Conservation (phyloP, 2,329 filamentous ascomycete genomes). For the Leptosphaerulina australis region DNA sequence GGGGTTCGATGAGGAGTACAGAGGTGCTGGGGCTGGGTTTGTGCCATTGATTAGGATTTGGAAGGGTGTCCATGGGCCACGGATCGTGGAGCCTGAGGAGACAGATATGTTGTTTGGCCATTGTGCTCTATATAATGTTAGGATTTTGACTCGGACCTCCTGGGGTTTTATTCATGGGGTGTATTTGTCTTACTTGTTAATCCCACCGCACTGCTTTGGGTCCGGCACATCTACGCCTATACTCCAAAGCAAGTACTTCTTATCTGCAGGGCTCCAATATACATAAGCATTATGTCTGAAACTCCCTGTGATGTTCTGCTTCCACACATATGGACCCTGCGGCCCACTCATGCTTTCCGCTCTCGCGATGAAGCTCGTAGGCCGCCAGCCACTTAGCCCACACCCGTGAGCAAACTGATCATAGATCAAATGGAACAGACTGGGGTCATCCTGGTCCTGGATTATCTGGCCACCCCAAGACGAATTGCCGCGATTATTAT, state of each 20-base stretch:
- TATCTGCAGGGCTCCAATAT: constrained; percentile 54
- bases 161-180: background rate
- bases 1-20: constrained; percentile 38
- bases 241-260: constrained; percentile 53
- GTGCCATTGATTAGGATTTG: constrained; percentile 41
- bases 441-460: constrained; percentile 49
- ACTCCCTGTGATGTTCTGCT: constrained; percentile 49
- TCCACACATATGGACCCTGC: constrained; percentile 53
- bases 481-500: constrained; percentile 45
- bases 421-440: constrained; percentile 54
- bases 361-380: constrained; percentile 54
- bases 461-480: constrained; percentile 58
- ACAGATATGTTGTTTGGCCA: constrained; percentile 32
- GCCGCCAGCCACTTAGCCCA: constrained; percentile 56
- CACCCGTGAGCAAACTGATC: constrained; percentile 56
- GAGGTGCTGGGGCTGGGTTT: constrained; percentile 52
- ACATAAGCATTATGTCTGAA: constrained; percentile 58
- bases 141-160: background rate
- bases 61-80: constrained; percentile 23
- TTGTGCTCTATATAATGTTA: constrained; percentile 4
- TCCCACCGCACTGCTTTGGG: constrained; percentile 22
- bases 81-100: constrained; percentile 18
- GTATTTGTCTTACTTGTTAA: constrained; percentile 9
- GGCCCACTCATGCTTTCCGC: constrained; percentile 55
- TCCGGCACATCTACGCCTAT: constrained; percentile 51